phyloP scores from a whole-genome alignment of 202 grass and related monocot species.

The Panicum virgatum region DNA sequence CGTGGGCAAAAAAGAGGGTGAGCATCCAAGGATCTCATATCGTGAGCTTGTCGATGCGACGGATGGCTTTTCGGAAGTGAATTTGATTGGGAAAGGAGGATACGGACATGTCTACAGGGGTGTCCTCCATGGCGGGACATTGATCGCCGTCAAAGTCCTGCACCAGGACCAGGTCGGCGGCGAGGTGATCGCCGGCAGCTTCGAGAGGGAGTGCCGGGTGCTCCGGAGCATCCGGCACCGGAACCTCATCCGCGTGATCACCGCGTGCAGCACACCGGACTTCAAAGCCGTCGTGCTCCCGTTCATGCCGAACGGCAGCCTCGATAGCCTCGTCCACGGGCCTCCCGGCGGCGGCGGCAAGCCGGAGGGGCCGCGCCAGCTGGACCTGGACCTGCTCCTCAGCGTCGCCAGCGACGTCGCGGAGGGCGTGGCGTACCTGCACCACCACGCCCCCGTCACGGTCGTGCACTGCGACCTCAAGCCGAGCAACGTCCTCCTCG shows the following conservation, averaged over 20 bases:
- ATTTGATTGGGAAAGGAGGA: conserved; percentile 50
- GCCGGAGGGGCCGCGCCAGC: not conserved
- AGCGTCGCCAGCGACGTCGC: conserved; percentile 63
- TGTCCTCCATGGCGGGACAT: conserved; percentile 35
- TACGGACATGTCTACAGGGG: conserved; percentile 70
- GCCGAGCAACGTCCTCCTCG: conserved; percentile 76
- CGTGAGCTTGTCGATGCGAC: conserved; percentile 60
- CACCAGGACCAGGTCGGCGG: conserved; percentile 17
- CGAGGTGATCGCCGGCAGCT: conserved; percentile 44
- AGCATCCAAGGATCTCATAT: conserved; percentile 68
- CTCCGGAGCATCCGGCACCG: conserved; percentile 69
- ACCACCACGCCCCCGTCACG: conserved; percentile 66
- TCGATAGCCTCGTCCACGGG: conserved; percentile 61
- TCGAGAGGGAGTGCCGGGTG: conserved; percentile 68
- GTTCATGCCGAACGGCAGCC: conserved; percentile 76
- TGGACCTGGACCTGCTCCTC: conserved; percentile 52
- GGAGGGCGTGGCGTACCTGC: conserved; percentile 70
- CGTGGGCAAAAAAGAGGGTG: conserved; percentile 16
- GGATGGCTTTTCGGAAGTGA: conserved; percentile 51
- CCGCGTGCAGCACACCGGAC: conserved; percentile 66
- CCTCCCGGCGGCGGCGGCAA: not conserved
- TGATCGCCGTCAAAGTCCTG: conserved; percentile 65
- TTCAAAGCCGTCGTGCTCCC: conserved; percentile 84
- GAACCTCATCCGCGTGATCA: conserved; percentile 77
- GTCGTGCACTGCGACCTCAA: conserved; percentile 79